Conservation (phyloP, 768 basidiomycete species). For the Rickenella mellea region DNA sequence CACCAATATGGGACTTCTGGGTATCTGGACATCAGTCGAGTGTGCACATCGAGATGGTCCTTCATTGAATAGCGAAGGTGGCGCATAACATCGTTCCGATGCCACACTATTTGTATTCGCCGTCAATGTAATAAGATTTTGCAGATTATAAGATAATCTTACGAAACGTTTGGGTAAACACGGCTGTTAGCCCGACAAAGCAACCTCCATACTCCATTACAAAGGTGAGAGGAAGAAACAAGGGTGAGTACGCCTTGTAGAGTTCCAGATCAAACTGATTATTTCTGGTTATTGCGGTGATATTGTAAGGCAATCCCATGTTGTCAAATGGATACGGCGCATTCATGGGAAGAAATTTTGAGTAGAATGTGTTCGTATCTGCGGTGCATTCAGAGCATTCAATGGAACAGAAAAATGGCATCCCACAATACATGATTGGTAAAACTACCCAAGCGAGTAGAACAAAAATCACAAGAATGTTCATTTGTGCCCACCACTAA, state of each 20-base stretch:
- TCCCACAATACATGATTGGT: slow-evolving; percentile 68
- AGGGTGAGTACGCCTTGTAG: slow-evolving; percentile 73
- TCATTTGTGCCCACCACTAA: slow-evolving; percentile 87
- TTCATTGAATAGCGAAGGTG: slow-evolving; percentile 58
- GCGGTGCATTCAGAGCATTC: slow-evolving; percentile 5
- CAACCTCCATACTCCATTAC: slow-evolving; percentile 62
- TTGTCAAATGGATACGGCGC: slow-evolving; percentile 60
- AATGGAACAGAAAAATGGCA: slow-evolving; percentile 3
- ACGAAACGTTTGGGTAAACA: slow-evolving; percentile 73
- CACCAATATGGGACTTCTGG: slow-evolving; percentile 71
- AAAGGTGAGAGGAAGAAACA: slow-evolving; percentile 63
- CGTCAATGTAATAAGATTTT: slow-evolving; percentile 5
- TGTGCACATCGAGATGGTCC: slow-evolving; percentile 79
- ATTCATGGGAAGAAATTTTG: slow-evolving; percentile 69
- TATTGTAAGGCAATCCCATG: slow-evolving; percentile 59
- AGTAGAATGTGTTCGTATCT: slow-evolving; percentile 53
- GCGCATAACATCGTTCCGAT: slow-evolving; percentile 66
- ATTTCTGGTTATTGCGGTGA: slow-evolving; percentile 47
- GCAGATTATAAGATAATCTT: slow-evolving; percentile 19
- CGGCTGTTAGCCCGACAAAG: slow-evolving; percentile 66
- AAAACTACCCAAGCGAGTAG: slow-evolving; percentile 66
- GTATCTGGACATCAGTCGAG: slow-evolving; percentile 75
- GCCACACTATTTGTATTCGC: too few species aligned
- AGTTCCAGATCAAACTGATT: slow-evolving; percentile 55
- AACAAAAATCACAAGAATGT: slow-evolving; percentile 55